phyloP scores from a whole-genome alignment of 164 flowering plant genomes.

The Chimonanthus salicifolius region DNA sequence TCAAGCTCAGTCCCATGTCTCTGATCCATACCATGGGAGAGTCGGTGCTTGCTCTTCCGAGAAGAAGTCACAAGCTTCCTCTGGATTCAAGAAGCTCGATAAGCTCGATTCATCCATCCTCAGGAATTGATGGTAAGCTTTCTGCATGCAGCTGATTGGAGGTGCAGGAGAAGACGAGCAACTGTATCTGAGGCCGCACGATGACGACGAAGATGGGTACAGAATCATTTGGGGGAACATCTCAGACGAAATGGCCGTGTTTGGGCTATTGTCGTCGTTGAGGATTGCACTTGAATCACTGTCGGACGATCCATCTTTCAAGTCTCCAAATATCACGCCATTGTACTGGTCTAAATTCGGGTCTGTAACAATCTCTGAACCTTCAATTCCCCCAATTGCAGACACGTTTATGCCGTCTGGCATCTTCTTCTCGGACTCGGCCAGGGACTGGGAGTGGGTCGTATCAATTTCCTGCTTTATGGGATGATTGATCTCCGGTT shows the following conservation, averaged over 20 bases:
- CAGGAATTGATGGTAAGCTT: constrained; percentile 26
- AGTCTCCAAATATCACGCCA: constrained; percentile 17
- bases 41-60: constrained; percentile 80
- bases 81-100: constrained; percentile 65
- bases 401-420: constrained; percentile 16
- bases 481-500: constrained; percentile 29
- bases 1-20: constrained; percentile 45
- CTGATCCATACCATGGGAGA: constrained; percentile 69
- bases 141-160: constrained; percentile 19
- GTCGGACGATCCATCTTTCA: constrained; percentile 63
- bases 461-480: constrained; percentile 27
- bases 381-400: constrained; percentile 1
- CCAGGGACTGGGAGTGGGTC: constrained; percentile 13
- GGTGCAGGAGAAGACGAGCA: constrained; percentile 21
- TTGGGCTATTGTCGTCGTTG: constrained; percentile 64
- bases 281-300: constrained; percentile 90
- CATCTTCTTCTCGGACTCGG: constrained; percentile 28
- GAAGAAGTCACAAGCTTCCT: constrained; percentile 68
- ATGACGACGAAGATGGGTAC: background rate
- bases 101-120: constrained; percentile 82
- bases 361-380: background rate
- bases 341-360: constrained; percentile 2
- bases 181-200: background rate
- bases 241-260: constrained; percentile 2
- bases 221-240: background rate